Evolutionary conservation across 176 grass and related monocot species (phyloP).

Genomic region (Phragmites australis): DNA sequence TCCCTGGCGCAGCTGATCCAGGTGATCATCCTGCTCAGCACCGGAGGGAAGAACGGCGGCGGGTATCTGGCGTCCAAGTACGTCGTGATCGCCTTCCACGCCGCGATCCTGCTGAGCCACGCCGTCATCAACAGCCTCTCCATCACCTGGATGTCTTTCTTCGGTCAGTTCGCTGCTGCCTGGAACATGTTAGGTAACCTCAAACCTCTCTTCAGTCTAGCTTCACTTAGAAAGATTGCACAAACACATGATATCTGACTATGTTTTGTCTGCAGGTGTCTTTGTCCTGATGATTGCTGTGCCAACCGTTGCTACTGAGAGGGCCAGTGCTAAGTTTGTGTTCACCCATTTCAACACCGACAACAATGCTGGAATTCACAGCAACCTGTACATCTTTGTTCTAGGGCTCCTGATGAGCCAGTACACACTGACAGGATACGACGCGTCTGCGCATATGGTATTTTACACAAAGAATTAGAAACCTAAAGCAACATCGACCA

Average conservation of each 20-base stretch:
- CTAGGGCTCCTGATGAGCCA: conserved; percentile 93
- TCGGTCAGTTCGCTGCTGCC: conserved; percentile 79
- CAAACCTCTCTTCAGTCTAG: conserved; percentile 3
- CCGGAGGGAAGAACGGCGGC: conserved; percentile 76
- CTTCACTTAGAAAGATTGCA: background rate
- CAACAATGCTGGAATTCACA: conserved; percentile 78
- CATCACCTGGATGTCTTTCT: conserved; percentile 76
- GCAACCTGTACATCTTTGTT: conserved; percentile 74
- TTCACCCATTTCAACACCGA: conserved; percentile 91
- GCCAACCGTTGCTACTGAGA: conserved; percentile 73
- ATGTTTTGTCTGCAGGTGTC: conserved; percentile 45
- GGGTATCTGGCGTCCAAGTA: conserved; percentile 92
- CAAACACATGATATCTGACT: background rate
- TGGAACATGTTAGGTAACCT: conserved; percentile 83
- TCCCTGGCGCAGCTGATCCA: conserved; percentile 86
- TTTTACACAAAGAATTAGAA: background rate
- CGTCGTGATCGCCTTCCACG: conserved; percentile 82
- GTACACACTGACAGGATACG: conserved; percentile 82
- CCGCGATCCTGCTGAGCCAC: conserved; percentile 72
- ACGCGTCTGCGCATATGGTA: conserved; percentile 93
- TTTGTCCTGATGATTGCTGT: conserved; percentile 82
- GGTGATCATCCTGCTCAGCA: conserved; percentile 85
- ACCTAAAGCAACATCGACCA: background rate
- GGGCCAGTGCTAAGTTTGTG: conserved; percentile 74
- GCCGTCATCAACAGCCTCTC: conserved; percentile 88